Conservation (phyloP, 352 stramenopile genomes). For the Pythium folliculosum region DNA sequence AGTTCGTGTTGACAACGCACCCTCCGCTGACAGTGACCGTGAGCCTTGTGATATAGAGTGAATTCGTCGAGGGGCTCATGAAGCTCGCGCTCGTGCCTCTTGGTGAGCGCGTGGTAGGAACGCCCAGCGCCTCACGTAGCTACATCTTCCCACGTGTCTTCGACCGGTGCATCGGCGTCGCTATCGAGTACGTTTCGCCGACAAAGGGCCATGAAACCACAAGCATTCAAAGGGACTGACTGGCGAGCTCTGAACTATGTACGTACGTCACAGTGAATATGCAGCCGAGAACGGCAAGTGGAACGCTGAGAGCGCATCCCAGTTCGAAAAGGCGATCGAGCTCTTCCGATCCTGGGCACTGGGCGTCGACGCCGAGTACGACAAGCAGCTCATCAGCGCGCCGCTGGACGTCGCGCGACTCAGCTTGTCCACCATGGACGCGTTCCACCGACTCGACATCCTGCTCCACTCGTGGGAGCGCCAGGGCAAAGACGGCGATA, state of each 20-base stretch:
- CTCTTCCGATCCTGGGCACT: constrained; percentile 51
- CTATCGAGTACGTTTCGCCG: constrained; percentile 44
- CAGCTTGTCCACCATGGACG: constrained; percentile 18
- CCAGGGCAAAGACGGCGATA: constrained; percentile 27
- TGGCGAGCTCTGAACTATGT: neutral
- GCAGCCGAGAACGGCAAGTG: constrained; percentile 46
- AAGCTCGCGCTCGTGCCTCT: constrained; percentile 52
- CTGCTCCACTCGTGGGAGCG: constrained; percentile 39
- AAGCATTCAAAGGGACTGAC: too few species aligned
- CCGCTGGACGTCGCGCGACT: constrained; percentile 17
- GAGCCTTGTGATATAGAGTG: constrained; percentile 30
- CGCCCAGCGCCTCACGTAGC: constrained; percentile 40
- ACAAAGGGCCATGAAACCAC: too few species aligned
- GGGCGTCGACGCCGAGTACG: constrained; percentile 56
- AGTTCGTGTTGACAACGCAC: neutral
- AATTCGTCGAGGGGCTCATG: constrained; percentile 55
- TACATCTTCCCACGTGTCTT: constrained; percentile 56
- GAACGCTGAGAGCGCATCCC: constrained; percentile 41
- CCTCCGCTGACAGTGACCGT: constrained; percentile 2
- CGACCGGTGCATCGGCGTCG: constrained; percentile 58
- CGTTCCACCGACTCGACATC: constrained; percentile 45
- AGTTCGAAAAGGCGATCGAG: constrained; percentile 53
- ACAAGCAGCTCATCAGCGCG: constrained; percentile 27
- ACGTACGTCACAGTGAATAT: constrained; percentile 31
- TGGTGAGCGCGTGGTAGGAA: constrained; percentile 38